Conservation (phyloP, 73 alveolate genomes). For the Paramecium pentaurelia region DNA sequence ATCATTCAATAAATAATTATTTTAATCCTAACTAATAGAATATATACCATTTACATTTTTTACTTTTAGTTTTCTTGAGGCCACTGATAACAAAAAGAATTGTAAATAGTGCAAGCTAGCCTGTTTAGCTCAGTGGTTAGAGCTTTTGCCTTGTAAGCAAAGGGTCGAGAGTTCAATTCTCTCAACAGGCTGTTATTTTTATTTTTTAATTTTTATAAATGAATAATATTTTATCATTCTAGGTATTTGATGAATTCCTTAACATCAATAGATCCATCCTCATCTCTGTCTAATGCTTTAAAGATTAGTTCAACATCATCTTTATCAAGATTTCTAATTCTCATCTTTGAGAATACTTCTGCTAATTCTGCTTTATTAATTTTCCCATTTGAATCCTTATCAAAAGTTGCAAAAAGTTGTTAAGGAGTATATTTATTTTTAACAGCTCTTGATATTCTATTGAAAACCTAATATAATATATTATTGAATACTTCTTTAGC, state of each 20-base stretch:
- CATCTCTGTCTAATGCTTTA: conserved; percentile 11
- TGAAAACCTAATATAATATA: background rate
- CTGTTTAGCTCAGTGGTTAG: conserved; percentile 52
- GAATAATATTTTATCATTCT: background rate
- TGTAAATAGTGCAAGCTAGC: background rate
- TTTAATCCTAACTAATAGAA: too few species aligned
- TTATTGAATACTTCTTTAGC: background rate
- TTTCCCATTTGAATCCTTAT: conserved; percentile 2
- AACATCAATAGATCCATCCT: background rate
- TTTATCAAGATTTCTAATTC: background rate
- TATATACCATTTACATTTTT: too few species aligned
- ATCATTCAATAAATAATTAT: too few species aligned
- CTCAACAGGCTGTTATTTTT: conserved; percentile 47
- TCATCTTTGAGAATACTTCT: background rate
- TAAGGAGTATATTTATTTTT: background rate
- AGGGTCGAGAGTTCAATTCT: conserved; percentile 55
- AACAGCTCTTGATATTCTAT: background rate
- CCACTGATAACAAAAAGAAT: background rate
- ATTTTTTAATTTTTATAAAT: background rate
- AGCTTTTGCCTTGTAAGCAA: conserved; percentile 54
- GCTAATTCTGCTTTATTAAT: background rate
- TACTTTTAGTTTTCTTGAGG: background rate
- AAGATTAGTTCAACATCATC: conserved; percentile 8
- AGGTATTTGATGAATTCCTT: background rate
- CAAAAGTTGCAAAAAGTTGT: background rate